phyloP scores from a whole-genome alignment of 1,284 basidiomycete genomes.

The Schizophyllum commune region DNA sequence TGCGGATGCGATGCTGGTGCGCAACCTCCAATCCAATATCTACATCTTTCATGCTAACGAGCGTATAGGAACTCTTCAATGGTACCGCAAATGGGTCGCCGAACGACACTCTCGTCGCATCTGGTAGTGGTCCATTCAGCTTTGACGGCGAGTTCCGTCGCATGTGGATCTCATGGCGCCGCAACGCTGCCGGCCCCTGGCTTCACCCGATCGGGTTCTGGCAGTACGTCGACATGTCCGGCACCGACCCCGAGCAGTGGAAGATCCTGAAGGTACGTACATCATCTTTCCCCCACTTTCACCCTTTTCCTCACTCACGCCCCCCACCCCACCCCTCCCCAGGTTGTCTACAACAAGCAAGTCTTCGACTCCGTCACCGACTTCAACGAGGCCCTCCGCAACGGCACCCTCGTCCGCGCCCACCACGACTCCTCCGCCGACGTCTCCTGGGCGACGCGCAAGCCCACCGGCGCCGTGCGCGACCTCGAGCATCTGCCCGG shows the following conservation, averaged over 20 bases:
- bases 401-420: constrained; percentile 42
- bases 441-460: constrained; percentile 41
- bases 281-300: not conserved
- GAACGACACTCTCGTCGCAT: constrained; percentile 41
- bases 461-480: constrained; percentile 29
- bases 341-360: constrained; percentile 56
- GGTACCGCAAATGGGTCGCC: constrained; percentile 27
- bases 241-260: constrained; percentile 46
- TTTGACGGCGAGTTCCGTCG: constrained; percentile 55
- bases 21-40: constrained; percentile 10
- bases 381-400: constrained; percentile 44
- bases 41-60: constrained; percentile 16
- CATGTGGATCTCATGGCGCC: constrained; percentile 41
- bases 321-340: too few species aligned
- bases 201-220: constrained; percentile 50
- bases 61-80: constrained; percentile 35
- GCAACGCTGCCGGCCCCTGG: constrained; percentile 42
- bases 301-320: not conserved
- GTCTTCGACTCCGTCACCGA: constrained; percentile 38
- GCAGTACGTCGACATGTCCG: constrained; percentile 49
- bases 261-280: constrained; percentile 36
- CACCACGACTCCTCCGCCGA: constrained; percentile 19
- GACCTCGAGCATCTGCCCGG: constrained; percentile 58
- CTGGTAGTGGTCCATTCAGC: constrained; percentile 41
- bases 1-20: not conserved